Base-by-base conservation (phyloP, 2,329 filamentous ascomycete species). In the Cryphonectria radicalis region DNA sequence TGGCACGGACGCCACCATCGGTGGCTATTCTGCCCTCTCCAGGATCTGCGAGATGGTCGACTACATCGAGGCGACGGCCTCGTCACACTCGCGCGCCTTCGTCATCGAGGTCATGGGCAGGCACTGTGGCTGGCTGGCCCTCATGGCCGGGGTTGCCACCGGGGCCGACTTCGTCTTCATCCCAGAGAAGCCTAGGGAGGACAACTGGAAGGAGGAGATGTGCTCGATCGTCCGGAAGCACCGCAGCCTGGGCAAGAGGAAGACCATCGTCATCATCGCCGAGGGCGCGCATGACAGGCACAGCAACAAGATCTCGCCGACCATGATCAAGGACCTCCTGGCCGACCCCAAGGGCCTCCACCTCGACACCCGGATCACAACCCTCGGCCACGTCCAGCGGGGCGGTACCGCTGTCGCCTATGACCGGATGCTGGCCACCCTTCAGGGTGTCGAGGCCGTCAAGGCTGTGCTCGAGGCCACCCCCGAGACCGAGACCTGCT, bases 101-200 rank as follows among this genome's bases (percentile, higher is more conserved):
- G 95, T 99, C 70, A 93, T 99, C 74, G 96, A 98, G 81, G 96
- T 99, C 77, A 99, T 99, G 96, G 96, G 96, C 66, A 89, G 96
- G 72, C 95, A 99, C 83, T 99, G 96, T 80, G 96, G 96, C 74
- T 99, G 96, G 96, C 86, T 99, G 73, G 96, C 96, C 57, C 87
- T 99, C 73, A 98, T 98, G 92, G 92, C 95, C 19, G 95, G 95
- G 77, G 95, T 99, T 72, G 95, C 93, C 71, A 97, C 94, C 0
- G 96, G 95, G 66, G 95, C 96, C 22, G 96, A 99, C 81, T 99
- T 97, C 82, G 89, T 98, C 77, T 98, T 99, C 81, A 95, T 98
- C 74, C 96, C 96, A 0, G 96, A 99, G 82, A 94, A 95, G 80
- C 96, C 96, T 72, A 93, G 94, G 63, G 87, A 90, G 72, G 90